Percentiles rank a stretch among this genome's conserved stretches.
Evolutionary conservation across 2,329 filamentous ascomycete species (phyloP).

Genomic region (Colletotrichum sp.): DNA sequence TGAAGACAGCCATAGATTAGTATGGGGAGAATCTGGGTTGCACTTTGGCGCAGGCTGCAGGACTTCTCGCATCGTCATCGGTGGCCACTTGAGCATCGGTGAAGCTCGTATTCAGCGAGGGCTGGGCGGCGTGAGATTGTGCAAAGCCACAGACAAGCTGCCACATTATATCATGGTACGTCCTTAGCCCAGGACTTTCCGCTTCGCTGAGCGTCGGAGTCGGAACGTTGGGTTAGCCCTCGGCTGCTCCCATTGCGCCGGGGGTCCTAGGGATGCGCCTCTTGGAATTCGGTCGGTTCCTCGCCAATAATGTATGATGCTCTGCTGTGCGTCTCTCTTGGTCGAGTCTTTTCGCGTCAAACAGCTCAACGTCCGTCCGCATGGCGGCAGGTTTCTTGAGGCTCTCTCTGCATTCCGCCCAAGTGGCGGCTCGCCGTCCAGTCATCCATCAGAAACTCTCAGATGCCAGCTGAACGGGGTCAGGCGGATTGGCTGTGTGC

Average conservation of each 20-base stretch:
- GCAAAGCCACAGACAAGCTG: not conserved
- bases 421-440: constrained; percentile 2
- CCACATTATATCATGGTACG: not conserved
- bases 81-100: not conserved
- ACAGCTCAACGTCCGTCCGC: not conserved
- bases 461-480: not conserved
- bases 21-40: not conserved
- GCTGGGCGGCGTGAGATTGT: not conserved
- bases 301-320: not conserved
- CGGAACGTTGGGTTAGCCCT: not conserved
- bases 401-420: not conserved
- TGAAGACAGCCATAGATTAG: not conserved
- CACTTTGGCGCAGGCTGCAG: not conserved
- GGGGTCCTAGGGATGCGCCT: not conserved
- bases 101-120: not conserved
- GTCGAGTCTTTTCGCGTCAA: not conserved
- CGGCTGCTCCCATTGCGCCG: not conserved
- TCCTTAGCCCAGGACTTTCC: not conserved
- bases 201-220: not conserved
- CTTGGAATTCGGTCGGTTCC: not conserved
- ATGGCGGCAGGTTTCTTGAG: not conserved
- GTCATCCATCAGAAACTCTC: not conserved
- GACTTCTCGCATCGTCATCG: not conserved
- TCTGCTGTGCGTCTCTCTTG: not conserved
- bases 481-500: constrained; percentile 1